Evolutionary conservation across 2,329 filamentous ascomycete species (phyloP).

Genomic region (Ceratocystiopsis brevicomis): DNA sequence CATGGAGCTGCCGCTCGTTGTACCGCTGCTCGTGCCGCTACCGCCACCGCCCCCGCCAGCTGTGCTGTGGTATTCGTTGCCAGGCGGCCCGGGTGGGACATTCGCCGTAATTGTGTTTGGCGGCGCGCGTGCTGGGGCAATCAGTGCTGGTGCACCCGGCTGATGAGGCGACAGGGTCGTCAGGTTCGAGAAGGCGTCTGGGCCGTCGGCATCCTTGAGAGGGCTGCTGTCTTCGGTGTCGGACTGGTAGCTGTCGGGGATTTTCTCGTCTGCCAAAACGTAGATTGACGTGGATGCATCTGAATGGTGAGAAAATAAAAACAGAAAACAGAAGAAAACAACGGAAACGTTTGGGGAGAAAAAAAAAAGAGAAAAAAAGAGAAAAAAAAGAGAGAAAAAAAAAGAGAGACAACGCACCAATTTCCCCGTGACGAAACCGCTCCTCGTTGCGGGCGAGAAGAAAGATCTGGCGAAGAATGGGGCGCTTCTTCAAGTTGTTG

Average conservation of each 20-base stretch:
- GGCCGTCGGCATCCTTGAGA: constrained; percentile 22
- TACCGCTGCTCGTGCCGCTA: too few relatives aligned
- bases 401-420: constrained; percentile 24
- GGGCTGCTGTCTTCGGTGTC: constrained; percentile 25
- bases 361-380: background rate
- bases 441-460: constrained; percentile 39
- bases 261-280: constrained; percentile 33
- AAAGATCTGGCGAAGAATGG: constrained; percentile 41
- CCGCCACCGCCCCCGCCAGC: too few relatives aligned
- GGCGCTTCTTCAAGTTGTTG: constrained; percentile 34
- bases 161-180: too few relatives aligned
- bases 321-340: background rate
- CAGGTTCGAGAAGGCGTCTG: too few relatives aligned
- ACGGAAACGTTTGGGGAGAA: too few relatives aligned
- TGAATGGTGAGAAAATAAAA: constrained; percentile 10
- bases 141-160: too few relatives aligned
- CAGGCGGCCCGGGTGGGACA: too few relatives aligned
- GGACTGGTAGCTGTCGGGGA: constrained; percentile 26
- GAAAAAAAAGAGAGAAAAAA: background rate
- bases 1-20: too few relatives aligned
- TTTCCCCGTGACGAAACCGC: constrained; percentile 33
- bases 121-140: too few relatives aligned
- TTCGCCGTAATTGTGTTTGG: too few relatives aligned
- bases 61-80: too few relatives aligned
- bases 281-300: constrained; percentile 28